phyloP scores from a whole-genome alignment of 805 yeast species.

The Ascoidea rubescens region DNA sequence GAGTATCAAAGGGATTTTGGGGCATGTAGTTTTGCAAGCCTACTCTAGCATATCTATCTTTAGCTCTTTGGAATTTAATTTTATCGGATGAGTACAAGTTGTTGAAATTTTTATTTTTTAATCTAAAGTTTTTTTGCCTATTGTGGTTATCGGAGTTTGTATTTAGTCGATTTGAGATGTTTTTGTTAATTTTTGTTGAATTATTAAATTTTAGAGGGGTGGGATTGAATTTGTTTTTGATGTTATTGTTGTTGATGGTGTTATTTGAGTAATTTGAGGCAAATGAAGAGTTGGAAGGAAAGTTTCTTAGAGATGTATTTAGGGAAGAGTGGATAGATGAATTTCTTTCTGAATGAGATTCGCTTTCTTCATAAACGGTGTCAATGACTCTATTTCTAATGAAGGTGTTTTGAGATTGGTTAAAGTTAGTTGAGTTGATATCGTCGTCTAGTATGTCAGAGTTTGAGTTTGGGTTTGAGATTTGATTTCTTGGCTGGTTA shows the following conservation, averaged over 20 bases:
- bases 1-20: neutral
- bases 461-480: no score
- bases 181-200: no score
- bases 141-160: no score
- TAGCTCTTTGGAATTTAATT: neutral
- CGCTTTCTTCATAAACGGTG: slow-evolving; percentile 11
- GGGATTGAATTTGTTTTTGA: no score
- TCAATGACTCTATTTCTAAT: slow-evolving; percentile 8
- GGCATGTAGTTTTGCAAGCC: neutral
- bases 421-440: no score
- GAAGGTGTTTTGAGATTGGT: neutral
- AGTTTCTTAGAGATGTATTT: neutral
- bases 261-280: neutral
- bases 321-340: neutral
- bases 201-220: neutral
- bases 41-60: neutral
- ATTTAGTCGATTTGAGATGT: neutral
- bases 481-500: neutral
- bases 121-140: no score
- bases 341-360: neutral
- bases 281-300: neutral
- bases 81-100: neutral
- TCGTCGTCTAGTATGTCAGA: no score
- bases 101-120: no score
- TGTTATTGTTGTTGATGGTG: neutral